Evolutionary conservation across 208 protist genomes (phyloP), one percentile per base, ranked within the genome.

Genomic region (Leishmania lainsoni): DNA sequence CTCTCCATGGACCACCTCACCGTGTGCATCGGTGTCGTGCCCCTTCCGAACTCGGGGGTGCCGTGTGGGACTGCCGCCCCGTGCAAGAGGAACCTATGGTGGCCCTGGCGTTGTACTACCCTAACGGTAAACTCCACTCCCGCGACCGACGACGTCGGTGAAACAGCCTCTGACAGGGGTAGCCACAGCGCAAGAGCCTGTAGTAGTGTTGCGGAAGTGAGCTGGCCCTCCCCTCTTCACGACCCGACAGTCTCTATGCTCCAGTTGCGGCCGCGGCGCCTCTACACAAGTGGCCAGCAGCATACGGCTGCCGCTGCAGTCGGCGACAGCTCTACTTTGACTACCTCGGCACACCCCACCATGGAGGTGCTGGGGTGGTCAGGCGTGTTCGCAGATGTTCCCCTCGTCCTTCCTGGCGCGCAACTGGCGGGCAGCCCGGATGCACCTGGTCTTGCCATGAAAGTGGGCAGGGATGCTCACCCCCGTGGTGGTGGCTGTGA

Each of bases 21-120:
- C 17, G 74, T 94, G 4, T 85, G 83, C 35, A 79, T 94, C 42
- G 91, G 91, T 39, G 91, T 94, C 1, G 89, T 89, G 42, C 89
- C 87, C 39, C 81, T 91, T 49, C 88, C 88, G 29, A 80, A 70
- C n/a, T n/a, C 6, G 2, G 48, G 4, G 10, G 29, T 5, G n/a
- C 16, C 49, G 5, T 29, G 10, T 20, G 71, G 17, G 12, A 22
- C 9, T 35, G 16, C 48, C 16, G 49, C 49, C 45, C 16, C 29
- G 29, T 29, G 71, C 29, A 45, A 59, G 71, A 54, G 48, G 2
- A 59, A 22, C 17, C 56, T 52, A 20, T 77, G 73, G 56, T 77
- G 73, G 73, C 56, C 73, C 14, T 66, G 73, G 73, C 12, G 73
- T 32, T 35, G 56, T 35, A 45, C 72, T 16, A 14, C 16, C 32